Base-by-base conservation (phyloP, 2,329 filamentous ascomycete genomes). In the Cladosporium sp. region DNA sequence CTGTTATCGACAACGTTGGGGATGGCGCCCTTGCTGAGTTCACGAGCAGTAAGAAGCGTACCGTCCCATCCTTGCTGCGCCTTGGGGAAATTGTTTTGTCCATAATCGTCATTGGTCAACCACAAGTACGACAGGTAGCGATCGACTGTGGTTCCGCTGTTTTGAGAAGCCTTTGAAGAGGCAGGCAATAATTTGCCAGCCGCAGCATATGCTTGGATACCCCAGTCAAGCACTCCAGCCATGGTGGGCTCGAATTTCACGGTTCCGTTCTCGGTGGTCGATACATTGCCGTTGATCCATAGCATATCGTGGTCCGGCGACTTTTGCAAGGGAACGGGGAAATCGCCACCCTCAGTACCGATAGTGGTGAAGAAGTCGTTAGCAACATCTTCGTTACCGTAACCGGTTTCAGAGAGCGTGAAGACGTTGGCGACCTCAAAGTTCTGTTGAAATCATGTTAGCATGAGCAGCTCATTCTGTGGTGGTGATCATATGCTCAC, bases 381-480 rank as follows among this genome's bases (percentile, higher is more conserved):
- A 3, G 59, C 34, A 11, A 39, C 48, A 32, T 53, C 80, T 2
- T 77, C 70, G 5, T 74, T 66, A 58, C 77, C 79, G 59, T 79
- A 80, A 13, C 80, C 80, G 5, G 76, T 64, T 23, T 76, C 71
- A 18, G 80, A 76, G 3, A 83, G 69, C 16, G 74, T 70, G 68
- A 83, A 81, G 18, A 80, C 67, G 48, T 82, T 82, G 23, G 67
- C 73, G 13, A 81, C 79, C 68, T 83, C 81, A 49, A 81, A 82
- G 66, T 83, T 83, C 58, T 61, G 26, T 32, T 21, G 5, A 34
- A n/a, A 14, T 49, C 11, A 16, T 16, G 46, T 61, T 16, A 61
- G 58, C 39, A 23, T 13, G 36, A 25, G 32, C 14, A 25, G 7
- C 18, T 51, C 14, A 14, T 25, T 14, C 2, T 25, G 4, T 32